Base-by-base conservation (phyloP, 352 stramenopile species). In the Halophytophthora polymorphica region DNA sequence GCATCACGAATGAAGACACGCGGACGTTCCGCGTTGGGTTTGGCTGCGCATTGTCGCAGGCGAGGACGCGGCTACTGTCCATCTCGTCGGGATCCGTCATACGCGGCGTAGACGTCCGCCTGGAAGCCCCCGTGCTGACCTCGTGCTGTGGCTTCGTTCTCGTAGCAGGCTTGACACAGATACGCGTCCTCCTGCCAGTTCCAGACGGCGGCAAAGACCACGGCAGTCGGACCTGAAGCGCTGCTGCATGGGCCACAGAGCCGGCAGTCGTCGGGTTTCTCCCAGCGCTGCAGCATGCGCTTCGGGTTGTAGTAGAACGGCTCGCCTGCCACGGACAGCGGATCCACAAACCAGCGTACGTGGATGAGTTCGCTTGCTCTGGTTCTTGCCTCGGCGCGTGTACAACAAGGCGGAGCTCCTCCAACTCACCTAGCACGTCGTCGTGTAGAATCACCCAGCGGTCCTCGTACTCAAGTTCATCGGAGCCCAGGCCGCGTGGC, bases 271-370 rank as follows among this genome's bases (percentile, higher is more conserved):
- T 69, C 58, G 0, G 77, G 78, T 10, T 57, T 64, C 13, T 78
- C 58, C 78, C 82, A 92, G 37, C 53, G 76, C 49, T 90, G 78
- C 6, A 57, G 48, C 64, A 83, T 81, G 22, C 28, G 55, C 50
- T 45, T 63, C 13, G 77, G 74, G 43, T 90, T 80, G 67, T 85
- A 92, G 53, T 81, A 92, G 62, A 75, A 88, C n/a, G 47, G 47
- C 34, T 85, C 72, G 23, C 58, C 75, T 87, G 48, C 22, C 25
- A 54, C 17, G n/a, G 10, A 45, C 18, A 34, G 13, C 33, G 3
- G 33, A 6, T 5, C 3, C 31, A 47, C 7, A 55, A 35, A 45
- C 29, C 21, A 56, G 36, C n/a, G 13, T 36, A 25, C n/a, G 21
- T 56, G 21, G 8, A 37, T 22, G 2, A 14, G 11, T 12, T 34